Evolutionary conservation across 306 rosid genomes (phyloP).

Genomic region (Datisca glomerata): DNA sequence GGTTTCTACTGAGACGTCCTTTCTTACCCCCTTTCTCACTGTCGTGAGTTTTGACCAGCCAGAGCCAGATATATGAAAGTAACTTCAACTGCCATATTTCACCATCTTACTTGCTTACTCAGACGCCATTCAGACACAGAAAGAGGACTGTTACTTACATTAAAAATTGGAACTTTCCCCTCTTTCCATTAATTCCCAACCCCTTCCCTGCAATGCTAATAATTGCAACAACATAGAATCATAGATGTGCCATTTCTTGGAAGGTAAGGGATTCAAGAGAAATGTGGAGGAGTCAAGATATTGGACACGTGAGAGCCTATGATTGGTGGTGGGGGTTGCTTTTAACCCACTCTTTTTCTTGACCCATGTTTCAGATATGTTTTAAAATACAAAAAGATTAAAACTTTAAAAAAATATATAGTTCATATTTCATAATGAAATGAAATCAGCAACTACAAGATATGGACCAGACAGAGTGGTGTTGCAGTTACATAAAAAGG

Average conservation of each 20-base stretch:
- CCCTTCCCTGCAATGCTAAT: background rate
- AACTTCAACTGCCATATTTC: background rate
- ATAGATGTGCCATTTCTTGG: background rate
- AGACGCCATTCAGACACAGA: background rate
- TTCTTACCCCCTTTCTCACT: background rate
- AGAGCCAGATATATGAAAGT: background rate
- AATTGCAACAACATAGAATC: background rate
- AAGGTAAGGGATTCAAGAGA: no score
- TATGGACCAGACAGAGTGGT: background rate
- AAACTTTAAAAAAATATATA: background rate
- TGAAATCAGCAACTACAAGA: background rate
- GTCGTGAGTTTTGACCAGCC: background rate
- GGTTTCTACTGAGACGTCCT: background rate
- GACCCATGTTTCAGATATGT: background rate
- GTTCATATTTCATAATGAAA: no score
- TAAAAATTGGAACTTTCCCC: no score
- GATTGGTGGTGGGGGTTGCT: background rate
- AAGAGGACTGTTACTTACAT: background rate
- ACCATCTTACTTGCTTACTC: background rate
- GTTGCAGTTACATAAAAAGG: no score
- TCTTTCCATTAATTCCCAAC: background rate
- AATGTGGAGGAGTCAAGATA: no score
- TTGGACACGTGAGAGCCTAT: background rate
- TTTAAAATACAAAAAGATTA: background rate
- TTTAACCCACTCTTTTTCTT: background rate